Evolutionary conservation across 805 yeast genomes (phyloP), one percentile per base, ranked within the genome.

Genomic region (Jamesozyma lodderae): DNA sequence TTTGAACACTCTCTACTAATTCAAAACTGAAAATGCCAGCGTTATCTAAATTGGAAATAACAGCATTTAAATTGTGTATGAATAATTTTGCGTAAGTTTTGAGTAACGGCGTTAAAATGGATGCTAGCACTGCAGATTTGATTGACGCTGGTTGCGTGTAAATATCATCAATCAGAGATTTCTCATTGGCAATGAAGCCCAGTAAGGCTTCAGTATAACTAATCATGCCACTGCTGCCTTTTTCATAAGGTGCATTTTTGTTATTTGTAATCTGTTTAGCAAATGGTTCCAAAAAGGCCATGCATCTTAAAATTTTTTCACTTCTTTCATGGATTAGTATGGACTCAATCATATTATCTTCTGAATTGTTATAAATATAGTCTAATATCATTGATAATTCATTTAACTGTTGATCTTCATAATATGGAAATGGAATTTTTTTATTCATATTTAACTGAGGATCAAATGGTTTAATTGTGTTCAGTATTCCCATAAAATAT

Each of bases 11-110:
- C 37, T 79, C 83, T 13, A 77, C 66, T 19, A 81, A 50, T 47
- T 81, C 87, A 58, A 76, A 77, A 17, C 68, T 64, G 38, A 76
- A 57, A 9, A 76, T 53, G 3, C 77, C 75, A 42, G 75, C 74
- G 18, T 68, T 67, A 7, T 63, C 62, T 23, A 69, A 47, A 39
- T 70, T 67, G 24, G 52, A 49, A 30, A 66, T 67, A 6, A 75
- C 66, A 31, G 64, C 59, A 3, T 55, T 53, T 4, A 67, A 46
- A 28, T 76, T 62, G 7, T 50, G 47, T 11, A 60, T 58, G 21
- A 68, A 58, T 20, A 74, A 55, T 33, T 56, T 52, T 3, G 63
- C 47, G 47, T 64, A 72, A 11, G 63, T 64, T 2, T 63, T 63
- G 6, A 70, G 37, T 6, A 66, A 44, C 1, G 64, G 59, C 11